A percentile compares a stretch with the other conserved stretches of the same genome.
These are phyloP conservation scores for Plectranthus barbatus DNA, from an alignment of 257 asterid species.

Conservation along the genomic window DNA sequence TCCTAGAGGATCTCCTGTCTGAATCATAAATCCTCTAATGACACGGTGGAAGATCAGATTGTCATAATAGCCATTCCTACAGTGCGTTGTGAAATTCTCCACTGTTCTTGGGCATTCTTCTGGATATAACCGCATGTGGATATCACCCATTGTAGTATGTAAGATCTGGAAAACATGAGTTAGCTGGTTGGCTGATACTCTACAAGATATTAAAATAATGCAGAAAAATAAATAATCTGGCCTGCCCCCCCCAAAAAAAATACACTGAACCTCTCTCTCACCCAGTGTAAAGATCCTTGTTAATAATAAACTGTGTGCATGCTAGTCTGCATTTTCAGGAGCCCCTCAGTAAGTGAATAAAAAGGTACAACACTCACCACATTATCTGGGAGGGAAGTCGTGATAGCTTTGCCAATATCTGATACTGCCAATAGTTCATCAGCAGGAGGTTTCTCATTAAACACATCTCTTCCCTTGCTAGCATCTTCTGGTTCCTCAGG, in stretches of 20 bases:
- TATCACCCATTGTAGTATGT: constrained; percentile 97
- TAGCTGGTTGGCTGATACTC: neutral
- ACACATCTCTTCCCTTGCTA: constrained; percentile 94
- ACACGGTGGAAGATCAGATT: constrained; percentile 94
- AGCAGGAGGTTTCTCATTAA: constrained; percentile 94
- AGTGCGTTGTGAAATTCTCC: constrained; percentile 95
- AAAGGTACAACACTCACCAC: constrained; percentile 48
- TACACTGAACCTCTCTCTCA: neutral
- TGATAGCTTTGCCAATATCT: constrained; percentile 78
- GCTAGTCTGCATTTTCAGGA: neutral
- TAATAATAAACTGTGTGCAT: no score
- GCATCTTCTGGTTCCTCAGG: constrained; percentile 99
- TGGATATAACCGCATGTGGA: constrained; percentile 87
- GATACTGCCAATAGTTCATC: constrained; percentile 94
- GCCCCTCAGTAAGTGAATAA: neutral
- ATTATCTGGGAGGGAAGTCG: constrained; percentile 92
- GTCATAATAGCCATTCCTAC: constrained; percentile 93
- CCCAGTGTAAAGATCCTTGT: neutral
- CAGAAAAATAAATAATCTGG: no score
- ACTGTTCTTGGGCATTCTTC: constrained; percentile 99
- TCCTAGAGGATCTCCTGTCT: constrained; percentile 98
- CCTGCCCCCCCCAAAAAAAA: no score
- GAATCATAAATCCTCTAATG: constrained; percentile 95
- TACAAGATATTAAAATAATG: neutral
- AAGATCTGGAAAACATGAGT: constrained; percentile 45